Conservation (phyloP, 352 stramenopile species). For the Pythium diclinum region DNA sequence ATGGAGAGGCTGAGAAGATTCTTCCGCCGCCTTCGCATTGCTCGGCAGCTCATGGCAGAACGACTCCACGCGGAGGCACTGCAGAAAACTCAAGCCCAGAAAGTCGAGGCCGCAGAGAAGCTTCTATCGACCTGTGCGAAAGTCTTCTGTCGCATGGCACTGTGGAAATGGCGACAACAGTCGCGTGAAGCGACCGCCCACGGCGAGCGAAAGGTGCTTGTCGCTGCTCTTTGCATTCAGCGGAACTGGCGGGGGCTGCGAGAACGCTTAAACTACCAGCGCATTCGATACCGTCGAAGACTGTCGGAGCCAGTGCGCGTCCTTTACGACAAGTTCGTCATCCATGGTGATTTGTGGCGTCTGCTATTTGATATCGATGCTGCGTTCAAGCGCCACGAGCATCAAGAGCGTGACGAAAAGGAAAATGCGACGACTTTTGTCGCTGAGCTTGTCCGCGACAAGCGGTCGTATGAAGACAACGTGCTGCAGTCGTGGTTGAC, state of each 20-base stretch:
- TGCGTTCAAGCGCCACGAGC: conserved; percentile 48
- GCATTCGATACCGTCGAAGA: conserved; percentile 33
- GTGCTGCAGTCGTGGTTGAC: conserved; percentile 69
- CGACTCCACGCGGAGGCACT: conserved; percentile 6
- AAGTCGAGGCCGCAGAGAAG: conserved; percentile 1
- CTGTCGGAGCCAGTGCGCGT: conserved; percentile 40
- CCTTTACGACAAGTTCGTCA: conserved; percentile 47
- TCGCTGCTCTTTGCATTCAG: conserved; percentile 45
- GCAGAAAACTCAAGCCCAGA: conserved; percentile 5
- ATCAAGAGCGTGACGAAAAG: conserved; percentile 43
- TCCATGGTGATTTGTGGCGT: conserved; percentile 53
- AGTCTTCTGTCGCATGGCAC: conserved; percentile 21
- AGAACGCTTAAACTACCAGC: conserved; percentile 41
- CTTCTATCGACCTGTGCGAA: conserved; percentile 13
- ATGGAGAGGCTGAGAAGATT: conserved; percentile 31
- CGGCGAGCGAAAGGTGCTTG: conserved; percentile 23
- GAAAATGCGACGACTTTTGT: conserved; percentile 51
- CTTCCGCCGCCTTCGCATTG: conserved; percentile 22
- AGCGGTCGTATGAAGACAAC: conserved; percentile 45
- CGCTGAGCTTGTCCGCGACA: conserved; percentile 40
- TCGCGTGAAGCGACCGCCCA: conserved; percentile 27
- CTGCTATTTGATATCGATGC: conserved; percentile 60
- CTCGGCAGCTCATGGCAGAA: conserved; percentile 2
- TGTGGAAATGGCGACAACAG: conserved; percentile 35
- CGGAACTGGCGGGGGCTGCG: conserved; percentile 48